These are phyloP conservation scores for Knufia fluminis DNA, from an alignment of 2,329 filamentous ascomycete genomes.

Conservation along the genomic window DNA sequence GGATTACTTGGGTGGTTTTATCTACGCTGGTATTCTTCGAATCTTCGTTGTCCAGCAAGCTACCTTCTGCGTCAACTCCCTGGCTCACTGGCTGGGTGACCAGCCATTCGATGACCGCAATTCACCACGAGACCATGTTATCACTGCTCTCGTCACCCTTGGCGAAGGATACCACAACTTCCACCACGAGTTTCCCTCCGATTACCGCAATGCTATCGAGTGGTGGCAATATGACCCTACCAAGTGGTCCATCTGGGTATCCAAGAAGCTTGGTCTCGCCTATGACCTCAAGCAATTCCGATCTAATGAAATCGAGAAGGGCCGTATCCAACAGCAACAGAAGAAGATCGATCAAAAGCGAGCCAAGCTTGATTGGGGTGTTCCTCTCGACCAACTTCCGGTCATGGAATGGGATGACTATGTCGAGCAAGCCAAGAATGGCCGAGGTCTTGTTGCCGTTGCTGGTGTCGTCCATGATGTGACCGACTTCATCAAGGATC, in stretches of 20 bases:
- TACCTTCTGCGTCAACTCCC: conserved; percentile 86
- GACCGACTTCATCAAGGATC: conserved; percentile 73
- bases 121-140: conserved; percentile 77
- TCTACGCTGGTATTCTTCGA: conserved; percentile 76
- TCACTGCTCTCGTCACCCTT: conserved; percentile 76
- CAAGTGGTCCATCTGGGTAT: conserved; percentile 78
- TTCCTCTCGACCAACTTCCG: conserved; percentile 73
- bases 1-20: conserved; percentile 71
- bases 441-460: conserved; percentile 65
- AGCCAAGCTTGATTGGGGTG: conserved; percentile 72
- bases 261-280: conserved; percentile 76
- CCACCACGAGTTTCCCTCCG: conserved; percentile 88
- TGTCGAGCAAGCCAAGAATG: conserved; percentile 65
- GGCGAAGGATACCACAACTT: conserved; percentile 93
- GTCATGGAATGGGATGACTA: conserved; percentile 84
- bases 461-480: conserved; percentile 83
- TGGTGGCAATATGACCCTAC: conserved; percentile 90
- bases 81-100: conserved; percentile 84
- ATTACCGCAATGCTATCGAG: conserved; percentile 84
- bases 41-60: conserved; percentile 88
- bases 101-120: conserved; percentile 91
- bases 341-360: conserved; percentile 91
- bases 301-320: conserved; percentile 86
- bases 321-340: conserved; percentile 76
- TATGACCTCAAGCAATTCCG: conserved; percentile 87